Conservation (phyloP, 495 filamentous ascomycete species). For the Penicillium taxi region DNA sequence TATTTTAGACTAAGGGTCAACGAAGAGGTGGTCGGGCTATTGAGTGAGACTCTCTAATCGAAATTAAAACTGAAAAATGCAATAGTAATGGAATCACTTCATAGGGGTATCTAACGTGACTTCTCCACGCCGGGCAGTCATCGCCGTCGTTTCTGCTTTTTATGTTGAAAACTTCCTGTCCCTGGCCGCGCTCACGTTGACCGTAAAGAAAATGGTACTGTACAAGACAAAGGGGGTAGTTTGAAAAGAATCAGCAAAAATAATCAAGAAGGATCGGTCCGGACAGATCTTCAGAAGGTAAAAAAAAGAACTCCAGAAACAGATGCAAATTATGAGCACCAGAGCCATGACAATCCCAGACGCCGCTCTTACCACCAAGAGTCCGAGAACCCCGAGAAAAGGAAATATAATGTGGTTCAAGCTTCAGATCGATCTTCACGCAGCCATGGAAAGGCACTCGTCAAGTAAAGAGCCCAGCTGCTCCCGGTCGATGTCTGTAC, state of each 20-base stretch:
- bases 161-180: conserved; percentile 3
- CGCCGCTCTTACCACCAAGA: conserved; percentile 19
- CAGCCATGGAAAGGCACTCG: conserved; percentile 44
- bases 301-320: conserved; percentile 20
- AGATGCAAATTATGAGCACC: conserved; percentile 18
- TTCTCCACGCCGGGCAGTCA: conserved; percentile 11
- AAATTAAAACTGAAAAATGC: neutral
- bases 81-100: conserved; percentile 18
- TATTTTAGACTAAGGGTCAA: no score
- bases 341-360: conserved; percentile 15
- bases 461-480: conserved; percentile 66
- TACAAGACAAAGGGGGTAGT: conserved; percentile 12
- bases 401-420: conserved; percentile 6
- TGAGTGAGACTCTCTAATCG: no score
- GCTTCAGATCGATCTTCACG: conserved; percentile 23
- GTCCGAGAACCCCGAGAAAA: conserved; percentile 14
- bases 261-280: conserved; percentile 5
- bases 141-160: conserved; percentile 12
- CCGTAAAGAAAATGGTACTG: conserved; percentile 12
- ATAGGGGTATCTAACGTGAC: conserved; percentile 31
- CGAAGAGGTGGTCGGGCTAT: no score
- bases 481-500: conserved; percentile 48
- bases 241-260: conserved; percentile 3
- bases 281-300: conserved; percentile 10
- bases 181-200: conserved; percentile 1